phyloP scores from a whole-genome alignment of 495 filamentous ascomycete species.

The Elaphomyces granulatus region DNA sequence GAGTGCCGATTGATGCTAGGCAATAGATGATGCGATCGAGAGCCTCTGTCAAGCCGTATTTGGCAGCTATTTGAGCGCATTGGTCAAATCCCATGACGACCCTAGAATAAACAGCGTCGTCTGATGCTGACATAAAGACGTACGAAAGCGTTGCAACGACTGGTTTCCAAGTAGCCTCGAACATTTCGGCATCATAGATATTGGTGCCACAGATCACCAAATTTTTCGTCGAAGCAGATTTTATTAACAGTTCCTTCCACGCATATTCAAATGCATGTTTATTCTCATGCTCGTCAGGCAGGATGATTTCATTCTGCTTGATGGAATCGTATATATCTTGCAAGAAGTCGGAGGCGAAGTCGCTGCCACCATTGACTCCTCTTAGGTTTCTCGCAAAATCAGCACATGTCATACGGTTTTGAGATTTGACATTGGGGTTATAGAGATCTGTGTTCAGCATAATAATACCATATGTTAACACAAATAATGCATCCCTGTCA shows the following conservation, averaged over 20 bases:
- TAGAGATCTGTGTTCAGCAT: constrained; percentile 92
- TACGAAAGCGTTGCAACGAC: constrained; percentile 91
- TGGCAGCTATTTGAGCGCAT: constrained; percentile 84
- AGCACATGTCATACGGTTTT: constrained; percentile 63
- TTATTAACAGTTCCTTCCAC: constrained; percentile 86
- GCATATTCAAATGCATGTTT: constrained; percentile 92
- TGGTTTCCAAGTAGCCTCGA: constrained; percentile 88
- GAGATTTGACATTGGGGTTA: constrained; percentile 74
- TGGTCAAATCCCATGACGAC: constrained; percentile 93
- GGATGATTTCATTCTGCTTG: constrained; percentile 82
- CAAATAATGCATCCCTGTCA: constrained; percentile 76
- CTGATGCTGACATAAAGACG: constrained; percentile 96
- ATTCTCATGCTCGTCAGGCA: constrained; percentile 95
- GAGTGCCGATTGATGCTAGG: constrained; percentile 75
- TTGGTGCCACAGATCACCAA: constrained; percentile 79
- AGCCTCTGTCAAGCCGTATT: constrained; percentile 68
- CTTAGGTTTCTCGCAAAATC: constrained; percentile 82
- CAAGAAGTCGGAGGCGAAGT: constrained; percentile 78
- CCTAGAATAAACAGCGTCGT: constrained; percentile 90
- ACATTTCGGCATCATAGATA: constrained; percentile 94
- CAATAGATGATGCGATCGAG: constrained; percentile 85
- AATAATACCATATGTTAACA: constrained; percentile 92
- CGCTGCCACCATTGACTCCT: constrained; percentile 69
- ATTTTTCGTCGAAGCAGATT: constrained; percentile 60
- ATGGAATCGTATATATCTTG: constrained; percentile 85